Conservation (phyloP, 768 basidiomycete species). For the Chlorophyllum brunneum region DNA sequence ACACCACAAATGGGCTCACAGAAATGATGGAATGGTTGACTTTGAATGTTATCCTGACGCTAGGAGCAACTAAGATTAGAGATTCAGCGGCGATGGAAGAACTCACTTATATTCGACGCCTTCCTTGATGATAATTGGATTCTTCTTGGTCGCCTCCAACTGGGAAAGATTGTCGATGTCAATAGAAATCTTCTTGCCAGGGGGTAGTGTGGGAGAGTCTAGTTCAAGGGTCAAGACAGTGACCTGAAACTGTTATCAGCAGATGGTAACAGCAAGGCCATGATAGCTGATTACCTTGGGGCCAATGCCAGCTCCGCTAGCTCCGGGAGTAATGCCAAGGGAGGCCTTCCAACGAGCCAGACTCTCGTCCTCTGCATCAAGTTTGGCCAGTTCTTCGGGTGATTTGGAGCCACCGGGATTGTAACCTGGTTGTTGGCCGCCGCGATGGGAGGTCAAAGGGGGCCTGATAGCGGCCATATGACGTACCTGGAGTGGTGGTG, state of each 20-base stretch:
- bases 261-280: not conserved
- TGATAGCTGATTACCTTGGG: conserved; percentile 54
- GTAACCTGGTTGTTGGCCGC: conserved; percentile 51
- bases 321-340: conserved; percentile 72
- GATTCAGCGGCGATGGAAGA: not conserved
- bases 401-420: conserved; percentile 66
- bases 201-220: conserved; percentile 64
- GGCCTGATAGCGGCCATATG: not conserved
- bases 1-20: conserved; percentile 34
- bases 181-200: conserved; percentile 59
- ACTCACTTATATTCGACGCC: conserved; percentile 86
- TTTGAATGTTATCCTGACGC: conserved; percentile 78
- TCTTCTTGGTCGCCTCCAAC: conserved; percentile 63
- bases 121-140: conserved; percentile 77
- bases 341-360: conserved; percentile 95
- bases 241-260: conserved; percentile 40
- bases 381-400: conserved; percentile 76
- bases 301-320: conserved; percentile 32
- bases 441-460: not conserved
- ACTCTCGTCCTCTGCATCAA: conserved; percentile 91
- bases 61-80: conserved; percentile 23
- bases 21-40: conserved; percentile 90
- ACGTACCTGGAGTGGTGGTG: conserved; percentile 57
- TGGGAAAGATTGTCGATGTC: conserved; percentile 51
- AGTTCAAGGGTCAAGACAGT: conserved; percentile 76